Evolutionary conservation across 257 asterid genomes (phyloP).

Genomic region (Schizonepeta tenuifolia): DNA sequence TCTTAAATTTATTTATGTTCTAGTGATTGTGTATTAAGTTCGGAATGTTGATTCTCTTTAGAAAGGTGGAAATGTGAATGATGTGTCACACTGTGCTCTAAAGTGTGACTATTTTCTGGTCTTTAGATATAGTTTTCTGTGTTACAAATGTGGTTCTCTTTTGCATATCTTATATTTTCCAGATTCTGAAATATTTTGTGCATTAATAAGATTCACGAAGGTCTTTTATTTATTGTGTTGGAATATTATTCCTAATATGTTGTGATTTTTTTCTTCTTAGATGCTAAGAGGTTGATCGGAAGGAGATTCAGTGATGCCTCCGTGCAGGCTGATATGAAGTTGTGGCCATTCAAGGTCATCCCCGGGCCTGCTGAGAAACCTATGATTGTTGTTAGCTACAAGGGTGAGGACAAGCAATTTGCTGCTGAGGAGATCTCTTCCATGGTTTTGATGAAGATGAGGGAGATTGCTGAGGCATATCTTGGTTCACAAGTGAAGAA

Average conservation of each 20-base stretch:
- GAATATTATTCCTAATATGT: not conserved
- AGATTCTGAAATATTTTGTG: not conserved
- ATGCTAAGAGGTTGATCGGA: slow-evolving; percentile 61
- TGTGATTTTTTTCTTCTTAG: not conserved
- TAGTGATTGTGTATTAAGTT: not conserved
- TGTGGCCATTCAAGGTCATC: slow-evolving; percentile 58
- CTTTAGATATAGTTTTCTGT: not conserved
- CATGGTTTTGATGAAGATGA: slow-evolving; percentile 61
- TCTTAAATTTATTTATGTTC: no score
- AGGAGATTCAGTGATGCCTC: slow-evolving; percentile 54
- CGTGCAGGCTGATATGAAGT: slow-evolving; percentile 55
- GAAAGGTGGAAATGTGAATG: not conserved
- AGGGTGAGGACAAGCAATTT: slow-evolving; percentile 59
- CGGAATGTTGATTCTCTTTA: not conserved
- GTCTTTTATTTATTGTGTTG: not conserved
- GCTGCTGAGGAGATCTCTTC: slow-evolving; percentile 66
- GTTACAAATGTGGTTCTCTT: not conserved
- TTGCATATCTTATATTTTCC: not conserved
- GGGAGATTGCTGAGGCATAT: slow-evolving; percentile 58
- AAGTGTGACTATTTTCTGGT: not conserved
- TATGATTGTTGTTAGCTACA: slow-evolving; percentile 51
- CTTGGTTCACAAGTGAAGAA: slow-evolving; percentile 52
- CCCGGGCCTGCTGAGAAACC: slow-evolving; percentile 59
- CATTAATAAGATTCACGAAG: not conserved
- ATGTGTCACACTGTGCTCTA: not conserved